phyloP scores from a whole-genome alignment of 2,329 filamentous ascomycete species.

The Colletotrichum sp. region DNA sequence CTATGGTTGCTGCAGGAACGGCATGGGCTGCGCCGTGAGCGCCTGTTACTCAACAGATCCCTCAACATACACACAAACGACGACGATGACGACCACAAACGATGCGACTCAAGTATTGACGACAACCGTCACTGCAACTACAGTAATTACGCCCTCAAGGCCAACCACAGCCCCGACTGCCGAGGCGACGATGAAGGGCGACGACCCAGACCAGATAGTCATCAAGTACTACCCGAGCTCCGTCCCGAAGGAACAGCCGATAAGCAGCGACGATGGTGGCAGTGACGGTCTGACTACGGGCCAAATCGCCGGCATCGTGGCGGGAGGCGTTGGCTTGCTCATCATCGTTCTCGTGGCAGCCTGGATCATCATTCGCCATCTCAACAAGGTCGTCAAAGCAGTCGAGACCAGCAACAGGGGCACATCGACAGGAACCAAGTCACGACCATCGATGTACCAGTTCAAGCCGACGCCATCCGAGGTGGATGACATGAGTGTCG shows the following conservation, averaged over 20 bases:
- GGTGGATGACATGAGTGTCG: slow-evolving; percentile 45
- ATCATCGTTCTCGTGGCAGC: slow-evolving; percentile 51
- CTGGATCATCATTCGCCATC: slow-evolving; percentile 54
- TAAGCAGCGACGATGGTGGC: slow-evolving; percentile 28
- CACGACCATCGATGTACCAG: slow-evolving; percentile 39
- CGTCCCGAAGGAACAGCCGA: slow-evolving; percentile 44
- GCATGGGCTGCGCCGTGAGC: slow-evolving; percentile 51
- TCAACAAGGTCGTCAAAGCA: slow-evolving; percentile 50
- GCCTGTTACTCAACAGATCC: slow-evolving; percentile 55
- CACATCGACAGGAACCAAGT: slow-evolving; percentile 35
- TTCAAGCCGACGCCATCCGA: slow-evolving; percentile 48
- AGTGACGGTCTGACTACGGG: slow-evolving; percentile 40
- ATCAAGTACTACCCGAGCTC: slow-evolving; percentile 50
- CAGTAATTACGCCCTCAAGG: slow-evolving; percentile 41
- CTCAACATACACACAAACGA: slow-evolving; percentile 48
- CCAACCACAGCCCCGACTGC: slow-evolving; percentile 29
- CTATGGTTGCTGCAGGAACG: slow-evolving; percentile 58
- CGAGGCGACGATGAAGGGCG: slow-evolving; percentile 27
- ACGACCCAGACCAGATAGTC: slow-evolving; percentile 32
- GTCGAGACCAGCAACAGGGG: slow-evolving; percentile 37
- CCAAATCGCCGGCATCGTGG: slow-evolving; percentile 59
- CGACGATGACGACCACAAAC: slow-evolving; percentile 50
- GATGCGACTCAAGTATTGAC: slow-evolving; percentile 42
- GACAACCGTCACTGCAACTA: slow-evolving; percentile 42
- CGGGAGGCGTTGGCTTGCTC: slow-evolving; percentile 53